These are phyloP conservation scores for Hyphopichia burtonii DNA, from an alignment of 1,139 yeast species.

Conservation along the genomic window DNA sequence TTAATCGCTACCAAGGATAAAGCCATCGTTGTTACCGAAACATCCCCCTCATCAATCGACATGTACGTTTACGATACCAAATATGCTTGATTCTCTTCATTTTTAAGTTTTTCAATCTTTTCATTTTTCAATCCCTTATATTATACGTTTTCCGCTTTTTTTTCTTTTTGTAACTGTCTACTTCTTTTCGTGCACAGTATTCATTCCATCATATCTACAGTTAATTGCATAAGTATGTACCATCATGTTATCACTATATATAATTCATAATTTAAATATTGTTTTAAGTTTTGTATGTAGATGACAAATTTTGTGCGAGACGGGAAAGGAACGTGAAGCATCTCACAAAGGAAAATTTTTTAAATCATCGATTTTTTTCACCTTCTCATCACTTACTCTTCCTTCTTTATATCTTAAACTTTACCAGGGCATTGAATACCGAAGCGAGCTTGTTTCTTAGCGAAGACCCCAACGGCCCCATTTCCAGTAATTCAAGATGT, in stretches of 20 bases:
- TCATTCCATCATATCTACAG: neutral
- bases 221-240: neutral
- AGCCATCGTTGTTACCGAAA: neutral
- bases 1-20: neutral
- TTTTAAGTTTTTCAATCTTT: too few species aligned
- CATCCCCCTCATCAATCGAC: neutral
- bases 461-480: too few species aligned
- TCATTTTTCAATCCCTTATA: too few species aligned
- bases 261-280: too few species aligned
- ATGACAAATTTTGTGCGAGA: neutral
- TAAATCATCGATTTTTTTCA: neutral
- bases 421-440: neutral
- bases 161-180: neutral
- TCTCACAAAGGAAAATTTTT: neutral
- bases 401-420: neutral
- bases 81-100: neutral
- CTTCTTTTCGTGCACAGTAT: neutral
- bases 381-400: too few species aligned
- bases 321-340: neutral
- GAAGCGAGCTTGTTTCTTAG: neutral
- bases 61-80: neutral
- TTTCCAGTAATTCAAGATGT: conserved; percentile 12
- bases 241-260: neutral
- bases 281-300: neutral
- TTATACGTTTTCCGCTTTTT: too few species aligned